Evolutionary conservation across 2,329 filamentous ascomycete genomes (phyloP).

Genomic region (Pseudogymnoascus pannorum): DNA sequence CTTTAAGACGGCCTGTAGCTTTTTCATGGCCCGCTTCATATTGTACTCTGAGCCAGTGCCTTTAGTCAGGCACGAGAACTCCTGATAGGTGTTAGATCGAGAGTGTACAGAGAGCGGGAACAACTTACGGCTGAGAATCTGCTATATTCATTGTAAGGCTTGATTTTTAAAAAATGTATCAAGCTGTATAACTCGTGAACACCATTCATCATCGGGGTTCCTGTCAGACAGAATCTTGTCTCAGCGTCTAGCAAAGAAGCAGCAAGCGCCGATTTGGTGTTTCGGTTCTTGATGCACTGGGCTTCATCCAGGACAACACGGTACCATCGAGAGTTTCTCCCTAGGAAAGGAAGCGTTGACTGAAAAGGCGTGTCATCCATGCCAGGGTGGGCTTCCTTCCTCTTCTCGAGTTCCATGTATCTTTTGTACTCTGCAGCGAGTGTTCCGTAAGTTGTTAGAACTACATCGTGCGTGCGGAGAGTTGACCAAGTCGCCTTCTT

Average conservation of each 20-base stretch:
- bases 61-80: constrained; percentile 33
- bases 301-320: constrained; percentile 72
- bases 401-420: constrained; percentile 31
- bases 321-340: constrained; percentile 54
- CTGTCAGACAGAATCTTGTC: constrained; percentile 68
- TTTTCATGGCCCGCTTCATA: constrained; percentile 50
- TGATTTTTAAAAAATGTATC: constrained; percentile 68
- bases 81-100: constrained; percentile 24
- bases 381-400: constrained; percentile 24
- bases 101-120: neutral
- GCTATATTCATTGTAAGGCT: constrained; percentile 61
- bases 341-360: constrained; percentile 50
- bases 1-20: constrained; percentile 68
- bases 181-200: constrained; percentile 72
- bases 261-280: constrained; percentile 53
- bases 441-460: constrained; percentile 73
- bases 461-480: constrained; percentile 61
- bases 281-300: constrained; percentile 72
- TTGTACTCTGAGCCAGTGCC: constrained; percentile 15
- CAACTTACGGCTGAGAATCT: constrained; percentile 50
- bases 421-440: constrained; percentile 53
- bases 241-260: constrained; percentile 50
- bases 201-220: constrained; percentile 85
- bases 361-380: constrained; percentile 26
- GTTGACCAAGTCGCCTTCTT: constrained; percentile 53